Percentiles rank a stretch among this genome's conserved stretches.
phyloP scores from a whole-genome alignment of 805 yeast genomes.

The Torulaspora gathmanii region DNA sequence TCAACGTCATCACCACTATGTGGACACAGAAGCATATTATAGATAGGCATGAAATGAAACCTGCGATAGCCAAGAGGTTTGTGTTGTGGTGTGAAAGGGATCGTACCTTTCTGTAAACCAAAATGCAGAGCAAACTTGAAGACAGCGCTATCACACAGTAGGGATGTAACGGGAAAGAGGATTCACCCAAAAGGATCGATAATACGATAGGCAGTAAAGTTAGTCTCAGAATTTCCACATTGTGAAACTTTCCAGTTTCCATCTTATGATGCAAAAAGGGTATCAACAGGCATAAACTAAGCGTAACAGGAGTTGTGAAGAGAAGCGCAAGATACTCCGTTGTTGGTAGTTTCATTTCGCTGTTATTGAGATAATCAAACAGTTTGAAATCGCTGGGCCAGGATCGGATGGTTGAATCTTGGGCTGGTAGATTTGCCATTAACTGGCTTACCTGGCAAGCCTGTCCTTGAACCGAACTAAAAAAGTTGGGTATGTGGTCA shows the following conservation, averaged over 20 bases:
- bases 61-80: slow-evolving; percentile 41
- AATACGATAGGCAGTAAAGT: slow-evolving; percentile 9
- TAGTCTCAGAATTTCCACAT: slow-evolving; percentile 13
- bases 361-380: slow-evolving; percentile 11
- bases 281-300: slow-evolving; percentile 16
- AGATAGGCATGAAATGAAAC: slow-evolving; percentile 61
- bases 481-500: slow-evolving; percentile 17
- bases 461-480: not conserved
- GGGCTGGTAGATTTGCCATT: not conserved
- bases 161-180: slow-evolving; percentile 1
- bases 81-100: slow-evolving; percentile 6
- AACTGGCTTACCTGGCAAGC: not conserved
- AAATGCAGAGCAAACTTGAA: slow-evolving; percentile 2
- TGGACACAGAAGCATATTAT: slow-evolving; percentile 51
- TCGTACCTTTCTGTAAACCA: slow-evolving; percentile 7
- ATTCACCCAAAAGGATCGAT: slow-evolving; percentile 5
- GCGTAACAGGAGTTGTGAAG: slow-evolving; percentile 24
- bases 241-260: slow-evolving; percentile 2
- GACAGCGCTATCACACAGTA: slow-evolving; percentile 3
- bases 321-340: slow-evolving; percentile 21
- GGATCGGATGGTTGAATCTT: slow-evolving; percentile 1
- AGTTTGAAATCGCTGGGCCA: slow-evolving; percentile 15
- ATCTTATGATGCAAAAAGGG: slow-evolving; percentile 14
- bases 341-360: slow-evolving; percentile 9
- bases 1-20: slow-evolving; percentile 54